Base-by-base conservation (phyloP, 768 basidiomycete species). In the Phlegmacium glaucopus region DNA sequence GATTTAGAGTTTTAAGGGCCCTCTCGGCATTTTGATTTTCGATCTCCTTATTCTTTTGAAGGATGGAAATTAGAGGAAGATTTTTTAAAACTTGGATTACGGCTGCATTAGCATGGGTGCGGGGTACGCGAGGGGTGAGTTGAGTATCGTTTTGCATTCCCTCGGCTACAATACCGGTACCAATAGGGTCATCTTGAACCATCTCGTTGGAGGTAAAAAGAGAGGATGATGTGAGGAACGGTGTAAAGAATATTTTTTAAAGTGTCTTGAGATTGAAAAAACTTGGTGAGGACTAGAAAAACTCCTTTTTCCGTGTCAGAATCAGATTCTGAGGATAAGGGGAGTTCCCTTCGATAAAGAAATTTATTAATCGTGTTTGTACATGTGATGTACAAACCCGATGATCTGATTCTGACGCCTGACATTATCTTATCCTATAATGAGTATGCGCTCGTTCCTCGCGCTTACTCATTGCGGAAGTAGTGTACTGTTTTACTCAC, bases 21-120 rank as follows among this genome's bases (percentile, higher is more conserved):
- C 53, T 16, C 12, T 13, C 42, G 13, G 30, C 32, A 25, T 54
- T 54, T 11, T 43, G 17, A n/a, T 3, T 27, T 26, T 54, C 49
- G 40, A 54, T 54, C 17, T 46, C 26, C 18, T 51, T 54, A 27
- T 51, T 50, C 12, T 28, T n/a, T 28, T 37, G 18, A 2, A 51
- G 28, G 4, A 36, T 47, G 11, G 16, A 27, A 12, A n/a, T 10
- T 4, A 50, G 37, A 1, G 28, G 22, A 1, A 50, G 36, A 2
- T 7, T 18, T 26, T 50, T 50, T 8, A 50, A 40, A 3, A 45
- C 6, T n/a, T 40, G 12, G 9, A 40, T 46, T 3, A 39, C 3
- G 15, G 9, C 27, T 11, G 35, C 5, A 7, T 11, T 8, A 13
- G 30, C 39, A 26, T 46, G 45, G 22, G 45, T 46, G 13, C 36